Evolutionary conservation across 345 rosid species (phyloP), one percentile per base, ranked within the genome.

Genomic region (Acer negundo): DNA sequence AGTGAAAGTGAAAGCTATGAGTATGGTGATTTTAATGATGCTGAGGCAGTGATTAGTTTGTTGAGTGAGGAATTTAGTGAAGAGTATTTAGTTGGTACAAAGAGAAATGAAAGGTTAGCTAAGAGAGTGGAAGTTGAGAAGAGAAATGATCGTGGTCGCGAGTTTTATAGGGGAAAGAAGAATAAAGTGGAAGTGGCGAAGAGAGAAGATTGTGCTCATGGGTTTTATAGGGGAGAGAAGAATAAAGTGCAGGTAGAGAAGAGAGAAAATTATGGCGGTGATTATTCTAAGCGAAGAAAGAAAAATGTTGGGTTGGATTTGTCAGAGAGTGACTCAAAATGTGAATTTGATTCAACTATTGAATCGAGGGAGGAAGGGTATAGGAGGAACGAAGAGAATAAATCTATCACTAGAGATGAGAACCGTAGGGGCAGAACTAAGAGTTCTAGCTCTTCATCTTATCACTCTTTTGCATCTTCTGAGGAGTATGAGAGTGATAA

Each of bases 1-100:
- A 81, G 17, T 1, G 77, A 58, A 26, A 81, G 17, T 1, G 77
- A 58, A 31, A 80, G 84, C 74, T 73, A 70, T 65, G 65, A 80
- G 77, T 84, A 86, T 19, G 81, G 90, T 76, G 83, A 85, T 62
- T 58, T 70, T 12, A 87, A 73, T 80, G 93, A 91, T 80, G 90
- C 85, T 2, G 97, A 92, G 77, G 91, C 92, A 59, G 78, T 95
- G 72, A 82, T 95, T 77, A 89, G 88, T 84, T 88, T 95, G 83
- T 87, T 95, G 82, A 85, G 93, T 80, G 97, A 93, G 81, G 92
- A 91, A 69, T 26, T 90, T 55, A 63, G 77, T 67, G 90, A 79
- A 72, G 91, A 86, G 62, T 74, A 67, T 74, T 79, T 80, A 70
- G 81, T 75, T 61, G 70, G 65, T 46, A 67, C 77, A 69, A 83